phyloP scores from a whole-genome alignment of 2,329 filamentous ascomycete species.

The Verticillium nubilum region DNA sequence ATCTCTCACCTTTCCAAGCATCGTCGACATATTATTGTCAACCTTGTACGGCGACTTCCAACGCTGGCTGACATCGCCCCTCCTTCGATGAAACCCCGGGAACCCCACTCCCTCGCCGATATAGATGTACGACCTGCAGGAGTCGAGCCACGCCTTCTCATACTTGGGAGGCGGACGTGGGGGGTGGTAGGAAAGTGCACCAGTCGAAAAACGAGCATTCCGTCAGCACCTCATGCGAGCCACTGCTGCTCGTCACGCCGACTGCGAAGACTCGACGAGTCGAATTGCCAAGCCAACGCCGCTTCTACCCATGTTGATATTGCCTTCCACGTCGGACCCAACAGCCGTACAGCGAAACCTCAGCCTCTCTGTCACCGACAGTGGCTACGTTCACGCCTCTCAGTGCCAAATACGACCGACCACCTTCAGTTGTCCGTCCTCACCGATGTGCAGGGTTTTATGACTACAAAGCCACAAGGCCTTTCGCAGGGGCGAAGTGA shows the following conservation, averaged over 20 bases:
- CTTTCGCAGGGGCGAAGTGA: not conserved
- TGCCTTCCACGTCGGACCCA: no score
- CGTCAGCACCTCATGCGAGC: no score
- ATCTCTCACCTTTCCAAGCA: not conserved
- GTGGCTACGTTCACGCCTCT: not conserved
- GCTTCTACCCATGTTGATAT: no score
- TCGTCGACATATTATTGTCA: not conserved
- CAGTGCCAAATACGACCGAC: not conserved
- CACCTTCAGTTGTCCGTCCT: not conserved
- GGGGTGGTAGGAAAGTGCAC: no score
- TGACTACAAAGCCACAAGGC: not conserved
- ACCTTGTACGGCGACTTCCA: not conserved
- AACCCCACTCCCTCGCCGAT: not conserved
- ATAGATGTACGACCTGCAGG: not conserved
- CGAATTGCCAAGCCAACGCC: no score
- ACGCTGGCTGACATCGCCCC: not conserved
- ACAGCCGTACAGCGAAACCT: no score
- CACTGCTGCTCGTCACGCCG: no score
- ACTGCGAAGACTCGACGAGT: no score
- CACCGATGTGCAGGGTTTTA: conserved; percentile 10
- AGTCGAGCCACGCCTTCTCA: not conserved
- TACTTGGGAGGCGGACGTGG: not conserved
- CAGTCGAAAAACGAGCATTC: no score
- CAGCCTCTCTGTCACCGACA: not conserved
- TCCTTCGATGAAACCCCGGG: not conserved